Conservation (phyloP, 73 alveolate species). For the Breviolum minutum region DNA sequence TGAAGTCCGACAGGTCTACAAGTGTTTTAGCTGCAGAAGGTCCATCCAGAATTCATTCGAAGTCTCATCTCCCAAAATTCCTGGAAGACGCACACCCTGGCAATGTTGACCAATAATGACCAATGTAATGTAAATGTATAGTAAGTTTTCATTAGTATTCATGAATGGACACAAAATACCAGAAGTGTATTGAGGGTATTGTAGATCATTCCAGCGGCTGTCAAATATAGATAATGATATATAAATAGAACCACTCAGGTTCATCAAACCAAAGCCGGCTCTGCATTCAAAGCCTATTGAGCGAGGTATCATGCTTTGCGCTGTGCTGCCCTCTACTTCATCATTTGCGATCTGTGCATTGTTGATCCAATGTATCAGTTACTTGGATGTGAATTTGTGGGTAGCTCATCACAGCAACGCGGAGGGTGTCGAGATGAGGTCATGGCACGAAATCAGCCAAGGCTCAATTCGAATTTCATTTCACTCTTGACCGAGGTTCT, state of each 20-base stretch:
- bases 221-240: neutral
- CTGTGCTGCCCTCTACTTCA: constrained; percentile 99
- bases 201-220: neutral
- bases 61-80: no score
- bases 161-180: neutral
- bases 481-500: constrained; percentile 94
- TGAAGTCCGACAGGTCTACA: constrained; percentile 84
- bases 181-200: neutral
- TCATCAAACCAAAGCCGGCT: no score
- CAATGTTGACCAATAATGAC: no score
- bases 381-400: neutral
- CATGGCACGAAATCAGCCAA: neutral
- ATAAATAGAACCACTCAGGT: no score
- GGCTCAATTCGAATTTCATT: no score
- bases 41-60: no score
- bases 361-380: constrained; percentile 99
- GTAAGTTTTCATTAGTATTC: neutral
- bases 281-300: neutral
- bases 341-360: constrained; percentile 97
- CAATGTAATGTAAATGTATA: no score
- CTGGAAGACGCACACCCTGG: no score
- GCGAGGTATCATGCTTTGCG: constrained; percentile 98
- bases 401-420: neutral
- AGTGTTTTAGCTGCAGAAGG: constrained; percentile 96
- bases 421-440: no score